These are phyloP conservation scores for Neospora caninum DNA, from an alignment of 169 alveolate genomes.

Conservation along the genomic window DNA sequence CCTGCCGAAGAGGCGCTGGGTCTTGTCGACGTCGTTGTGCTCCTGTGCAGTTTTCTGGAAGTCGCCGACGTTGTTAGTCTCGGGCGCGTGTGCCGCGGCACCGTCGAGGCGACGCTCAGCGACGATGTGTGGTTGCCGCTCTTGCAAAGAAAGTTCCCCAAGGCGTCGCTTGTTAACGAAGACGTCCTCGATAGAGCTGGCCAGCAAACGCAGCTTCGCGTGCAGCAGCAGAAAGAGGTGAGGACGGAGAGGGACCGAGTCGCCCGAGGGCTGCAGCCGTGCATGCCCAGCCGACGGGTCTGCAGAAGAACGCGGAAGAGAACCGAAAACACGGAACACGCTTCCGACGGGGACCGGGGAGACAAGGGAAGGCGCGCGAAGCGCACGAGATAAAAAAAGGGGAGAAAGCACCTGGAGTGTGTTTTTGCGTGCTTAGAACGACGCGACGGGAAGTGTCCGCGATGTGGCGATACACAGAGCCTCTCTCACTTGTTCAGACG, in stretches of 20 bases:
- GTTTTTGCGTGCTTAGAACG: no score
- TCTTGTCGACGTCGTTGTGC: neutral
- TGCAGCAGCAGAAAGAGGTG: neutral
- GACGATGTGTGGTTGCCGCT: conserved; percentile 8
- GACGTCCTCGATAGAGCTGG: neutral
- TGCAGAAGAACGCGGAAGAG: no score
- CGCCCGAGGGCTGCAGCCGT: no score
- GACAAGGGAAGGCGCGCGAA: no score
- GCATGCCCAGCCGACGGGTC: no score
- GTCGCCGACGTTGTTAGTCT: neutral
- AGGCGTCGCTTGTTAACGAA: neutral
- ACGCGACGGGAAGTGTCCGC: no score
- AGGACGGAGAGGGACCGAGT: neutral
- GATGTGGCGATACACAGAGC: no score
- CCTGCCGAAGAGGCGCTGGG: conserved; percentile 13
- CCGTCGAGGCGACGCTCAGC: neutral
- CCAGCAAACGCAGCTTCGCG: neutral
- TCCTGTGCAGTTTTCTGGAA: neutral
- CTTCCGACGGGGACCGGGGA: no score
- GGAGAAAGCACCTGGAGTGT: no score
- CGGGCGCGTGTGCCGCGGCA: neutral
- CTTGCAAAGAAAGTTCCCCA: neutral
- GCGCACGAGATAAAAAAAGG: no score
- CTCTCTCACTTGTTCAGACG: no score
- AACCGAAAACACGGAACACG: no score